These are phyloP conservation scores for Rosa hybrid DNA, from an alignment of 331 rosid genomes.

Conservation along the genomic window DNA sequence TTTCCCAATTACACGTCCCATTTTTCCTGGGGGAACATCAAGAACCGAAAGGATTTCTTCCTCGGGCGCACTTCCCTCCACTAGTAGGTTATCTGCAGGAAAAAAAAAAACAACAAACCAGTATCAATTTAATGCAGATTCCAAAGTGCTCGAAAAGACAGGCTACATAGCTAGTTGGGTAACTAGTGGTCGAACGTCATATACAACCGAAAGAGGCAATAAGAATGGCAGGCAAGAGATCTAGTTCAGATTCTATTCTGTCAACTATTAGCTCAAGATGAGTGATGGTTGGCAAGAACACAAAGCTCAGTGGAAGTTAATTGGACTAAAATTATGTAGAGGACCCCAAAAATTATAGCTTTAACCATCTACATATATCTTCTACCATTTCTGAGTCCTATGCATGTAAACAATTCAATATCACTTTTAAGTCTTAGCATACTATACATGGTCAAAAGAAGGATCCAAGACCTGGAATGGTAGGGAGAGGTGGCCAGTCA, in stretches of 20 bases:
- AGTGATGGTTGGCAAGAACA: neutral
- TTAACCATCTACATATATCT: neutral
- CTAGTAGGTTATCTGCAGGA: constrained; percentile 49
- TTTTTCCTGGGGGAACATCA: constrained; percentile 80
- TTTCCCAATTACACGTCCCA: constrained; percentile 87
- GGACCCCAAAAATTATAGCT: neutral
- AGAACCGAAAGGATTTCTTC: constrained; percentile 94
- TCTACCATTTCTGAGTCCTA: neutral
- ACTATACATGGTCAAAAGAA: constrained; percentile 14
- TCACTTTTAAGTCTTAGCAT: constrained; percentile 16
- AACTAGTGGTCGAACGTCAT: neutral
- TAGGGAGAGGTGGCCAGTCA: constrained; percentile 83
- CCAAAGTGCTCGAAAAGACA: neutral
- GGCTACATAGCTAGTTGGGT: neutral
- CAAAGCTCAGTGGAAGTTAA: neutral
- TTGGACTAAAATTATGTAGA: neutral
- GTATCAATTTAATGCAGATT: constrained; percentile 13
- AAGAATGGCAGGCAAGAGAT: neutral
- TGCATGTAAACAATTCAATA: constrained; percentile 14
- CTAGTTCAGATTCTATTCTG: neutral
- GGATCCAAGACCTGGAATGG: constrained; percentile 65
- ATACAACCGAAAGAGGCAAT: neutral
- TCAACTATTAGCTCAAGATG: neutral
- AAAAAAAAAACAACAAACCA: constrained; percentile 25
- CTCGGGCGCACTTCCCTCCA: constrained; percentile 59